A percentile compares a stretch with the other conserved stretches of the same genome.
Conservation (phyloP, 257 asterid species). For the Nicotiana tabacum region DNA sequence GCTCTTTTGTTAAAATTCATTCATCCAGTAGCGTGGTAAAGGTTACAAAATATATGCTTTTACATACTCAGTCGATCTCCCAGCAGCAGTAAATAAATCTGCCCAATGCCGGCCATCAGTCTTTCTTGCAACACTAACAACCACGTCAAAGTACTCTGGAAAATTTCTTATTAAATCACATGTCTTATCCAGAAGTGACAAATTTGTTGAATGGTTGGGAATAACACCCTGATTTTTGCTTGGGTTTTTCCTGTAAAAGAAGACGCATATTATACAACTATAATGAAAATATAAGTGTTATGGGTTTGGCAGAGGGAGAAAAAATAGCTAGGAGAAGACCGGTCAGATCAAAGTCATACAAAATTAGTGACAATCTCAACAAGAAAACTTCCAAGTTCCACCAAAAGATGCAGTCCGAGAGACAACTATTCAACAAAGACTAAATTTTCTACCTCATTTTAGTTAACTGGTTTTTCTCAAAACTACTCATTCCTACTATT, state of each 20-base stretch:
- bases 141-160: slow-evolving; percentile 96
- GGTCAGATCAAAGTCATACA: not conserved
- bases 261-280: not conserved
- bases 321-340: not conserved
- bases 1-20: not conserved
- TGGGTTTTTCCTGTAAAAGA: slow-evolving; percentile 58
- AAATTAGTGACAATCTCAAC: not conserved
- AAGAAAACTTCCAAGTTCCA: not conserved
- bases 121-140: slow-evolving; percentile 98
- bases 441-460: not conserved
- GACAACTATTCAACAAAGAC: not conserved
- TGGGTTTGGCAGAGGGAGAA: not conserved
- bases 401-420: not conserved
- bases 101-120: slow-evolving; percentile 99
- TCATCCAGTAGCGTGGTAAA: not conserved
- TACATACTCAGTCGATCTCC: slow-evolving; percentile 94
- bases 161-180: slow-evolving; percentile 91
- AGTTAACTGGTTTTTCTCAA: not conserved
- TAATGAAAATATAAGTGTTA: not conserved
- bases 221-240: slow-evolving; percentile 52
- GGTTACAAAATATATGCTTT: slow-evolving; percentile 14
- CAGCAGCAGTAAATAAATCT: slow-evolving; percentile 93
- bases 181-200: slow-evolving; percentile 84
- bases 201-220: slow-evolving; percentile 32
- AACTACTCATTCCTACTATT: not conserved